Base-by-base conservation (phyloP, 192 early-diverging fungal genomes). In the Coemansia sp. region DNA sequence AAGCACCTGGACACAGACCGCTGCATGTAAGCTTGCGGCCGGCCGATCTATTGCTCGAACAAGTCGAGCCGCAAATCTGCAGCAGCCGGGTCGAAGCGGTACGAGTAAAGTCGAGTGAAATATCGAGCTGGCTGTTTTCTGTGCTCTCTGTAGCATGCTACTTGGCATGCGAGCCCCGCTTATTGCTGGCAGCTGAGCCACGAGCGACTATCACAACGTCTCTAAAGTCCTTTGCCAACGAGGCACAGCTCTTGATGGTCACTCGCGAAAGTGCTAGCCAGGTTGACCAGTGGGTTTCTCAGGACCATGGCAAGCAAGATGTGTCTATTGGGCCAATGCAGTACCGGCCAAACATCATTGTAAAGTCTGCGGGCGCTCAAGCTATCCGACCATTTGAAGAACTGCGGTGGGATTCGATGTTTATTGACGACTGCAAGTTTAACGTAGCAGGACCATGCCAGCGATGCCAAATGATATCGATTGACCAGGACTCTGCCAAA, bases 401-500 rank as follows among this genome's bases (percentile, higher is more conserved):
- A 58, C 85, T 91, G 56, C 41, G 60, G 5, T 88, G 86, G 86
- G 62, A 38, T 2, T 9, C 38, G 4, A 40, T 78, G 0, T 20
- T n/a, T 1, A 46, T 68, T 37, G 59, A 39, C 14, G 14, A 14
- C 11, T 15, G 5, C 0, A 28, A 6, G 20, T 53, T 79, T 0
- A 53, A 62, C 47, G 72, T 85, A 4, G 26, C 79, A 15, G 85
- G 84, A 4, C 86, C 81, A 2, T 90, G 89, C 59, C 63, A 64
- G 8, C 81, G 89, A 11, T 90, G 89, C 73, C 81, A 85, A 50
- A 86, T 91, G 84, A 80, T 90, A n/a, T 85, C 83, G 37, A 76
- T 90, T 18, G 81, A 91, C 55, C 86, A 85, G 42, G 66, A 72
- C 40, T 87, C 84, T 12, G 84, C 76, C 6, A 53, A 71, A 47